Evolutionary conservation across 257 asterid species (phyloP).

Genomic region (Rubia yunnanensis): DNA sequence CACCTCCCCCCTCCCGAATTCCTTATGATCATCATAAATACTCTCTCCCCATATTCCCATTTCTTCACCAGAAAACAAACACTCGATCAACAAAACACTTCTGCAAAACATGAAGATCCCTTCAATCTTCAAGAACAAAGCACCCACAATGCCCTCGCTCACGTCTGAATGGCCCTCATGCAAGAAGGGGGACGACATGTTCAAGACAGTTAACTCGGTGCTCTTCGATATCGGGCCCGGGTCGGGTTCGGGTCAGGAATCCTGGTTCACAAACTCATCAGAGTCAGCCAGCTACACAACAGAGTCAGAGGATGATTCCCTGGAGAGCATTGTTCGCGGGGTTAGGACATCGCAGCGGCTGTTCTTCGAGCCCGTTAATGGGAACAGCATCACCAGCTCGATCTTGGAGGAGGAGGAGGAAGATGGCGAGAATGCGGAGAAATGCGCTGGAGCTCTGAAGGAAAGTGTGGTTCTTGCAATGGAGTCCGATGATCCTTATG

Average conservation of each 20-base stretch:
- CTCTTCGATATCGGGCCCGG: slow-evolving; percentile 37
- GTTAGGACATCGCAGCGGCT: slow-evolving; percentile 46
- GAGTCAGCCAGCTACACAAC: slow-evolving; percentile 38
- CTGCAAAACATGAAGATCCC: slow-evolving; percentile 27
- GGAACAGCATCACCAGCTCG: slow-evolving; percentile 28
- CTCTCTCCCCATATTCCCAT: slow-evolving; percentile 9
- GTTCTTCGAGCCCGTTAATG: slow-evolving; percentile 59
- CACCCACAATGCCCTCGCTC: slow-evolving; percentile 7
- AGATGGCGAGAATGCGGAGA: not conserved
- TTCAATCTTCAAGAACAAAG: slow-evolving; percentile 28
- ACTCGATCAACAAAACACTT: slow-evolving; percentile 2
- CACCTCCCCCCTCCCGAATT: slow-evolving; percentile 13
- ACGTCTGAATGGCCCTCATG: slow-evolving; percentile 39
- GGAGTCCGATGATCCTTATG: slow-evolving; percentile 74
- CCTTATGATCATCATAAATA: slow-evolving; percentile 41
- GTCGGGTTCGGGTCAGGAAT: slow-evolving; percentile 34
- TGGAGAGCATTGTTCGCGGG: slow-evolving; percentile 48
- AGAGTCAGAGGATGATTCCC: slow-evolving; percentile 25
- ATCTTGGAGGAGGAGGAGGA: slow-evolving; percentile 16
- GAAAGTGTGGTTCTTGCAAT: slow-evolving; percentile 60
- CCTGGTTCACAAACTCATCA: slow-evolving; percentile 65
- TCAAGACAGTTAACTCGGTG: slow-evolving; percentile 64
- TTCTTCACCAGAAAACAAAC: slow-evolving; percentile 10
- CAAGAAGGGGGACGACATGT: slow-evolving; percentile 18
- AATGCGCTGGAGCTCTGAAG: slow-evolving; percentile 24